These are phyloP conservation scores for Dujonia santamariae DNA, from an alignment of 1,139 yeast species.

Conservation along the genomic window DNA sequence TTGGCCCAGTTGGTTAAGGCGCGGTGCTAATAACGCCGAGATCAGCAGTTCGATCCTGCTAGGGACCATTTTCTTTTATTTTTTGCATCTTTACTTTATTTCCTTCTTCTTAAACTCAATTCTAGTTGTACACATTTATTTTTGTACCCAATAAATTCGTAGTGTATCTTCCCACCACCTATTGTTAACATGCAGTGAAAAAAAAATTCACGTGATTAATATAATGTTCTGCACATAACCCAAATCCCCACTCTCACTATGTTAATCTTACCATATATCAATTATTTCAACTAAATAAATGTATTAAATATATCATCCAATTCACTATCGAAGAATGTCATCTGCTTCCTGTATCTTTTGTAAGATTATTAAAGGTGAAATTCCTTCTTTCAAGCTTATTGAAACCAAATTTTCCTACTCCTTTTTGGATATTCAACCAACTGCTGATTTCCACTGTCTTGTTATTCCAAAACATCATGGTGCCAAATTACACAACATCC, in stretches of 20 bases:
- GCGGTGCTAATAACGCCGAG: conserved; percentile 85
- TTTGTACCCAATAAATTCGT: no score
- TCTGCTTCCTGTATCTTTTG: conserved; percentile 79
- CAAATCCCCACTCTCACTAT: background rate
- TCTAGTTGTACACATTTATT: no score
- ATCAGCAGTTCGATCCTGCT: conserved; percentile 86
- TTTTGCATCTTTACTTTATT: no score
- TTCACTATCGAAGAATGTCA: conserved; percentile 20
- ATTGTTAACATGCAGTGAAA: no score
- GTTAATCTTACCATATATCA: conserved; percentile 1
- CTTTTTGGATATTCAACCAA: conserved; percentile 90
- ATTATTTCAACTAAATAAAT: background rate
- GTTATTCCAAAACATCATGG: conserved; percentile 93
- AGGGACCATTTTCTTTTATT: conserved; percentile 73
- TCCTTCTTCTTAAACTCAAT: no score
- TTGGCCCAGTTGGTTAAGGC: conserved; percentile 91
- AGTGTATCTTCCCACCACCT: no score
- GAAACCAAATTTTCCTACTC: conserved; percentile 81
- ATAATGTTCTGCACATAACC: conserved; percentile 2
- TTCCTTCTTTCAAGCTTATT: conserved; percentile 83
- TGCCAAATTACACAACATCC: conserved; percentile 83
- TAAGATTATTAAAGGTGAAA: conserved; percentile 89
- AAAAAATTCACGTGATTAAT: no score
- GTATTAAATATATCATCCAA: background rate
- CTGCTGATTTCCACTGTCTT: conserved; percentile 81